Base-by-base conservation (phyloP, 2,329 filamentous ascomycete genomes). In the Neopestalotiopsis sp. region DNA sequence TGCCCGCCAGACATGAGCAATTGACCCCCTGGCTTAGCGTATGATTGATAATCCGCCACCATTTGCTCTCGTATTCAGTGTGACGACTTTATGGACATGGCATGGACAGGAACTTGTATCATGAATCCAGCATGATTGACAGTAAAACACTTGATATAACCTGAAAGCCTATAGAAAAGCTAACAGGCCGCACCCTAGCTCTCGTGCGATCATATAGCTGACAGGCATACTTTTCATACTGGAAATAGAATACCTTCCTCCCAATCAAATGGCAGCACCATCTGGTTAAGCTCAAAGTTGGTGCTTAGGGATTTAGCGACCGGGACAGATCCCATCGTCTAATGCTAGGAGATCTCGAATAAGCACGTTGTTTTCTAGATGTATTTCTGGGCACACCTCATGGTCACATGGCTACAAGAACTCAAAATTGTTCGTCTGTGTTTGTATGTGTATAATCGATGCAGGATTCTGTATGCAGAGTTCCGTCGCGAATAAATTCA, bases 41-140 rank as follows among this genome's bases (percentile, higher is more conserved):
- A 17, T 52, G 45, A 52, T 52, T 52, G 45, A 52, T 52, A 52
- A 52, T 52, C 45, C n/a, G 45, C 45, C 45, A 52, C 45, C 45
- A 52, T n/a, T 20, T 52, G 17, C n/a, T 24, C 2, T 28, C 10
- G 34, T 38, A 38, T 38, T 38, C 34, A 38, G 6, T 38, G 34
- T 10, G 34, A 38, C 34, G 10, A 10, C 6, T 7, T 7, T 38
- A 52, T 52, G 5, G 17, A 17, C 17, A 52, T n/a, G 17, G 45
- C 17, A n/a, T 52, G 45, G 17, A 20, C 17, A 52, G 20, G 7
- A 20, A 52, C 24, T 24, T 17, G n/a, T 6, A 17, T 52, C 45
- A 52, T 20, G 9, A n/a, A n/a, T 52, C 45, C 45, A n/a, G 10
- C 9, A 17, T n/a, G 7, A 9, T 3, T 7, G 9, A 20, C 45